Percentiles rank a stretch among this genome's conserved stretches.
phyloP scores from a whole-genome alignment of 2,329 filamentous ascomycete species.

The Beauveria brongniartii region DNA sequence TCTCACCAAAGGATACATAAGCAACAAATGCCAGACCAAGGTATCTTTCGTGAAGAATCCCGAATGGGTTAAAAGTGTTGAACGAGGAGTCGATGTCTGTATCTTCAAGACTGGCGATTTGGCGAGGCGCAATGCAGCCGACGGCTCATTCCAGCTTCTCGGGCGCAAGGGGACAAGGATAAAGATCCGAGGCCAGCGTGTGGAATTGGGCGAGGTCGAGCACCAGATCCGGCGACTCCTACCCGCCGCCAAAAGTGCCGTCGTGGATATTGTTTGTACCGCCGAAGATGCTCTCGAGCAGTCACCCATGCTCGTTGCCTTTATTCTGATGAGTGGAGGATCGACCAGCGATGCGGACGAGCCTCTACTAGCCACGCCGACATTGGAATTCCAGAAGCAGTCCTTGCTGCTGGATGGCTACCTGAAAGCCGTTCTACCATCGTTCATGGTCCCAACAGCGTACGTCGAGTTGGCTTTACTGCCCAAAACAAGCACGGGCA shows the following conservation, averaged over 20 bases:
- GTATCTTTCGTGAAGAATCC: background rate
- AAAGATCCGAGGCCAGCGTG: constrained; percentile 2
- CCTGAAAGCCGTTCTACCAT: background rate
- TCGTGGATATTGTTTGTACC: background rate
- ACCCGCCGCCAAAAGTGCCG: background rate
- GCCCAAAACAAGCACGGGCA: background rate
- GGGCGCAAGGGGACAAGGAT: background rate
- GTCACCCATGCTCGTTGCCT: background rate
- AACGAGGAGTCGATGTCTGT: background rate
- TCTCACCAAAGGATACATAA: background rate
- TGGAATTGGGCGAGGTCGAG: background rate
- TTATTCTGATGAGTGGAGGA: background rate
- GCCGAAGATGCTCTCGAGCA: background rate
- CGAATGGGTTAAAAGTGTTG: background rate
- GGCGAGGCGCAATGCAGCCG: background rate
- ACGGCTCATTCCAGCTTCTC: constrained; percentile 1
- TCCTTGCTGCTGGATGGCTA: background rate
- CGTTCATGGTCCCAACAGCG: background rate
- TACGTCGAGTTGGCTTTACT: background rate
- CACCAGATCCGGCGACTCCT: background rate
- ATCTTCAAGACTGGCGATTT: background rate
- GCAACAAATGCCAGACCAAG: background rate
- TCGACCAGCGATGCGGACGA: background rate
- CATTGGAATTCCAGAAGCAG: background rate
- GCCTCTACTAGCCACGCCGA: background rate